Percentiles rank a stretch among this genome's conserved stretches.
These are phyloP conservation scores for Dendrobium chrysotoxum DNA, from an alignment of 106 monocot species.

Conservation along the genomic window DNA sequence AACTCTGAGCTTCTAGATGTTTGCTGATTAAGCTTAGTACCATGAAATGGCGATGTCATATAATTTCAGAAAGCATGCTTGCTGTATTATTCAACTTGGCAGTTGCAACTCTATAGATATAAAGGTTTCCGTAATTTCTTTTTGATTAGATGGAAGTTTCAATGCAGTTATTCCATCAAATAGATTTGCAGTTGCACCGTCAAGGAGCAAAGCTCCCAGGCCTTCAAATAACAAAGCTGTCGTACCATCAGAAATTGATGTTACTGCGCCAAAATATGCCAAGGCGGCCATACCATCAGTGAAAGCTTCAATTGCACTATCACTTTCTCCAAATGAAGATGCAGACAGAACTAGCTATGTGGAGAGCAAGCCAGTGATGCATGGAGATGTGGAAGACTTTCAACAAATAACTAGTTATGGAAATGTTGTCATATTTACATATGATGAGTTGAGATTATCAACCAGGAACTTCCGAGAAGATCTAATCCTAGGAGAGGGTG, in stretches of 20 bases:
- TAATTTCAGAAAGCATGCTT: not conserved
- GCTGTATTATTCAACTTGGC: not conserved
- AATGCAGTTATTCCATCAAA: conserved; percentile 6
- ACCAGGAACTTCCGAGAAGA: conserved; percentile 80
- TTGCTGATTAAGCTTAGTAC: not conserved
- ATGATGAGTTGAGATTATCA: conserved; percentile 60
- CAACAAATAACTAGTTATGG: conserved; percentile 35
- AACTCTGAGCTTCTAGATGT: not conserved
- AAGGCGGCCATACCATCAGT: not conserved
- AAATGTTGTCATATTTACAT: conserved; percentile 65
- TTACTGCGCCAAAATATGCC: not conserved
- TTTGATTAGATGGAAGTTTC: not conserved
- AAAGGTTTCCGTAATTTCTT: not conserved
- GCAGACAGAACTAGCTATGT: not conserved
- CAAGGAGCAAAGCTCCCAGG: not conserved
- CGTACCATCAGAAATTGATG: not conserved
- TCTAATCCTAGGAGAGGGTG: conserved; percentile 77
- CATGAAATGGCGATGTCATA: not conserved
- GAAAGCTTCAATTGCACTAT: not conserved
- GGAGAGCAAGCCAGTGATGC: not conserved
- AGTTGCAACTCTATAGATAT: not conserved
- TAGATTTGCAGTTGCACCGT: not conserved
- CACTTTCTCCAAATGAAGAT: conserved; percentile 2
- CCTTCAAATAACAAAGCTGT: conserved; percentile 2
- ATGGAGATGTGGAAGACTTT: conserved; percentile 44